Base-by-base conservation (phyloP, 768 basidiomycete genomes). In the Chlorophyllum brunneum region DNA sequence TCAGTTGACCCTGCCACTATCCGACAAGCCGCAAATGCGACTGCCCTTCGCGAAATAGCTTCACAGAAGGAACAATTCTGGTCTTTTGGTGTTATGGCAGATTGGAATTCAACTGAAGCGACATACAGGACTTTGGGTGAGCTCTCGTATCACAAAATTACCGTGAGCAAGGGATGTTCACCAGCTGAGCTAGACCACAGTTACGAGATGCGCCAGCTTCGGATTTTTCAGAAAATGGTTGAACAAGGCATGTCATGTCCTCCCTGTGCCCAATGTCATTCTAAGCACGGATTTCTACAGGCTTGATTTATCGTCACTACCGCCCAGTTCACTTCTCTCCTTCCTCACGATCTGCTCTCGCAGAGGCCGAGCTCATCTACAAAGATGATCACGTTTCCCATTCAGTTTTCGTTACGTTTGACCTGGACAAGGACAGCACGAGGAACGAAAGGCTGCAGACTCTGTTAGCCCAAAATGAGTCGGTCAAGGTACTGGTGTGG, bases 251-350 rank as follows among this genome's bases (percentile, higher is more conserved):
- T 48, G 63, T 46, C 15, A 48, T 48, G 20, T 23, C 30, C 39
- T 42, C 27, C n/a, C 1, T n/a, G 46, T 30, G 13, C 11, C 46
- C 23, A 51, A 11, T 7, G 20, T n/a, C 6, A 24, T 27, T 13
- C 26, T 24, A n/a, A 46, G 46, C 23, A 30, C 2, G 7, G 6
- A 3, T 48, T 24, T 1, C 4, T 23, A 22, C 55, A 88, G 92
- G 86, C 37, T 76, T 93, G 18, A 88, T 98, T 54, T 90, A 88
- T 59, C 78, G 92, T 49, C 84, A 88, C 55, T 85, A 91, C 59
- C 84, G 93, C 24, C 95, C 95, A 0, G 92, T 95, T 4, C 83
- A 97, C 65, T 98, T 92, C 65, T 98, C 95, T 0, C 95, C 95
- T 2, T 95, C 94, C 0, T 97, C 95, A 1, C 82, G 80, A 36